phyloP scores from a whole-genome alignment of 768 basidiomycete species.

The Mycena epipterygia region DNA sequence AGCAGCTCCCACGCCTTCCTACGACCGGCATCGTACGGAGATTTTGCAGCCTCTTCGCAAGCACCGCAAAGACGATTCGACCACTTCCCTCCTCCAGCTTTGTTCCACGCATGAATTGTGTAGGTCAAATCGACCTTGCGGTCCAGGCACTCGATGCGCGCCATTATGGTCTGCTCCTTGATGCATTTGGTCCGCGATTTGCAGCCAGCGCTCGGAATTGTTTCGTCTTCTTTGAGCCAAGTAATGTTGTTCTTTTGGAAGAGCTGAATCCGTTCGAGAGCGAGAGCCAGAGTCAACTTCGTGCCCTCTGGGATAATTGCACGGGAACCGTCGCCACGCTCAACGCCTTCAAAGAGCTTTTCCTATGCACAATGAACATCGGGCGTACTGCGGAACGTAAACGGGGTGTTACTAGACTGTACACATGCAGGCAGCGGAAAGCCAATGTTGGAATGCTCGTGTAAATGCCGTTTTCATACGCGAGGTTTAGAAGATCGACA shows the following conservation, averaged over 20 bases:
- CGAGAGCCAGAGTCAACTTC: background rate
- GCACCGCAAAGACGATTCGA: background rate
- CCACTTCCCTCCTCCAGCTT: conserved; percentile 11
- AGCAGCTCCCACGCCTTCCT: conserved; percentile 19
- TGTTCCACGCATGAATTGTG: background rate
- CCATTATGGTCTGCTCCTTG: conserved; percentile 9
- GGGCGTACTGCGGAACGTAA: background rate
- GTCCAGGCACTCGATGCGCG: conserved; percentile 16
- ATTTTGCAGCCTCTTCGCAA: conserved; percentile 15
- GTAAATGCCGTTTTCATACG: conserved; percentile 16
- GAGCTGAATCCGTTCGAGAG: conserved; percentile 16
- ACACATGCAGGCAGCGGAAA: conserved; percentile 15
- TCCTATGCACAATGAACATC: background rate
- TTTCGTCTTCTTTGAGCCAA: conserved; percentile 12
- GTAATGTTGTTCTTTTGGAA: conserved; percentile 4
- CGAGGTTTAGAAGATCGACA: conserved; percentile 17
- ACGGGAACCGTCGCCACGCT: conserved; percentile 7
- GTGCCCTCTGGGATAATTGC: background rate
- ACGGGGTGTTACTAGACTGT: conserved; percentile 7
- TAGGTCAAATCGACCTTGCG: conserved; percentile 7
- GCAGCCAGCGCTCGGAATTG: conserved; percentile 1
- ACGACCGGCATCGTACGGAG: background rate
- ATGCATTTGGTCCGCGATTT: conserved; percentile 16
- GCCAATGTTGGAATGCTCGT: conserved; percentile 13
- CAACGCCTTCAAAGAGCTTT: conserved; percentile 13